Conservation (phyloP, 2,329 filamentous ascomycete genomes). For the Scedosporium apiospermum region DNA sequence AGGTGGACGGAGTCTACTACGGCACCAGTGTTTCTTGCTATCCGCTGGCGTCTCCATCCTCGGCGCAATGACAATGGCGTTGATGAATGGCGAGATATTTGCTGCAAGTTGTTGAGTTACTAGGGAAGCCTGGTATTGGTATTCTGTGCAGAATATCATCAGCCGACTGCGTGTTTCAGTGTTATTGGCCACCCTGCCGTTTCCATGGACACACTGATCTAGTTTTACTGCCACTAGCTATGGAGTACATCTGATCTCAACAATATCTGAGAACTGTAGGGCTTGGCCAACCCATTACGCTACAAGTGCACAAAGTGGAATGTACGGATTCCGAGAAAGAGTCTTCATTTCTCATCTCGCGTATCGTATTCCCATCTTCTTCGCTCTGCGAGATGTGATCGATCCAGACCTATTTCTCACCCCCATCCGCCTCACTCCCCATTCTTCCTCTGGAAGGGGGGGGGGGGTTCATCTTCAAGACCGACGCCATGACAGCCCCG, state of each 20-base stretch:
- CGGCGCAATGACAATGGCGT: too few species aligned
- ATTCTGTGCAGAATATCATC: not conserved
- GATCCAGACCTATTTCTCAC: not conserved
- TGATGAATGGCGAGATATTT: too few species aligned
- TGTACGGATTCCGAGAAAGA: not conserved
- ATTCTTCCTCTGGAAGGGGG: not conserved
- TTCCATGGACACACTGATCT: not conserved
- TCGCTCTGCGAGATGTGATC: not conserved
- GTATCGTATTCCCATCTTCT: not conserved
- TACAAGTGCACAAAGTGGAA: not conserved
- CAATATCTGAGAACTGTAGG: not conserved
- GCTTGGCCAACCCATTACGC: not conserved
- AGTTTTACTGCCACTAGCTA: not conserved
- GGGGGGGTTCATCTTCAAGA: not conserved
- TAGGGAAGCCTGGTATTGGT: not conserved
- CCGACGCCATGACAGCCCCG: too few species aligned
- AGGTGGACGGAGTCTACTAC: not conserved
- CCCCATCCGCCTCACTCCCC: not conserved
- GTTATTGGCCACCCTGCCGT: not conserved
- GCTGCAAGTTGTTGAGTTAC: not conserved
- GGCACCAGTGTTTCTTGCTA: not conserved
- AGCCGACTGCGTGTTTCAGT: not conserved
- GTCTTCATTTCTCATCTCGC: not conserved
- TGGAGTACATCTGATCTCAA: not conserved
- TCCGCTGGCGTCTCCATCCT: not conserved